Evolutionary conservation across 306 rosid genomes (phyloP).

Genomic region (Vigna radiata): DNA sequence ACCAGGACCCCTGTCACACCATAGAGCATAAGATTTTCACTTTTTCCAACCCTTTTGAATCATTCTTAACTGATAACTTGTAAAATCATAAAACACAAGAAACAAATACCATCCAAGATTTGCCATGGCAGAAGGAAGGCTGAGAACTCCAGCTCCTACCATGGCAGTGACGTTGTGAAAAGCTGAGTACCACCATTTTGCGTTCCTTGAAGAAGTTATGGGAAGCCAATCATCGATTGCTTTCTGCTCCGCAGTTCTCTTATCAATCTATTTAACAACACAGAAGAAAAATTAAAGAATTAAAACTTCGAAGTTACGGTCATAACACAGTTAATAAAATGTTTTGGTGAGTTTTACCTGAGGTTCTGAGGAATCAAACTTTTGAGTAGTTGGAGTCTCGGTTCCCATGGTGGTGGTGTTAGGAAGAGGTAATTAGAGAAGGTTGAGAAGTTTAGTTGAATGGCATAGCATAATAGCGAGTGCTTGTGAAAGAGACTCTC

Average conservation of each 20-base stretch:
- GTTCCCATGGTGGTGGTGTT: conserved; percentile 11
- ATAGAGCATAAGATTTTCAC: not conserved
- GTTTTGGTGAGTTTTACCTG: not conserved
- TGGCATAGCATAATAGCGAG: not conserved
- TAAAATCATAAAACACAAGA: not conserved
- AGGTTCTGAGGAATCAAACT: not conserved
- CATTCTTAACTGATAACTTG: not conserved
- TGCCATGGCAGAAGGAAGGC: conserved; percentile 82
- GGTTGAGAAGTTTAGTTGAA: not conserved
- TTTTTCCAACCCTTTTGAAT: not conserved
- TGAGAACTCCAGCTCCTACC: conserved; percentile 85
- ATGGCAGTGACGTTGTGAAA: conserved; percentile 89
- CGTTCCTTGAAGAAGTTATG: conserved; percentile 78
- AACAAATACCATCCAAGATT: conserved; percentile 65
- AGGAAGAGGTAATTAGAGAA: not conserved
- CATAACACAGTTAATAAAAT: not conserved
- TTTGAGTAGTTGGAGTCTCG: not conserved
- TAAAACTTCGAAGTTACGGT: not conserved
- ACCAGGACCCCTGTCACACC: conserved; percentile 79
- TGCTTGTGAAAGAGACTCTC: conserved; percentile 27
- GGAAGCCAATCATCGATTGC: conserved; percentile 82
- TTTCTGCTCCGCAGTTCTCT: conserved; percentile 49
- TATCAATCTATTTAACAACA: conserved; percentile 30
- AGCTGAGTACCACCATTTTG: conserved; percentile 86
- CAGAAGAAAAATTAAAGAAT: not conserved